Conservation (phyloP, 768 basidiomycete species). For the Termitomyces sp. region DNA sequence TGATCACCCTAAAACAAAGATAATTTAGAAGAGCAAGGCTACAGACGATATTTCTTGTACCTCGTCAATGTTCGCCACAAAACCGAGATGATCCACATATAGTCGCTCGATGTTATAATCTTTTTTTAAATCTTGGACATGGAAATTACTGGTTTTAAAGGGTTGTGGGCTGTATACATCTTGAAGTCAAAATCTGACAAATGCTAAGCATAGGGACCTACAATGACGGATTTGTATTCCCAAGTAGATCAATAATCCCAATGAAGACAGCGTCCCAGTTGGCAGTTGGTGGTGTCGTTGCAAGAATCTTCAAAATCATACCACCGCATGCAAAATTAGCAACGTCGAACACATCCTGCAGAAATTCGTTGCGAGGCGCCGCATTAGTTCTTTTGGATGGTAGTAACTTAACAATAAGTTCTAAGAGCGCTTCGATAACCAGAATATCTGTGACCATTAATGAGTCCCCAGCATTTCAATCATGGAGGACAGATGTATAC, state of each 20-base stretch:
- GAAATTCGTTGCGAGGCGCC: slow-evolving; percentile 39
- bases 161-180: slow-evolving; percentile 48
- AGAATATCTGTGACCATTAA: slow-evolving; percentile 36
- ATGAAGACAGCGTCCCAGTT: slow-evolving; percentile 51
- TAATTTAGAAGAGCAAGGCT: not conserved
- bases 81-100: slow-evolving; percentile 43
- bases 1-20: slow-evolving; percentile 26
- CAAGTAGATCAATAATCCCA: slow-evolving; percentile 42
- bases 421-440: slow-evolving; percentile 49
- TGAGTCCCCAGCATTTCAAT: not conserved
- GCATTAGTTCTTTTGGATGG: slow-evolving; percentile 30
- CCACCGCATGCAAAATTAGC: slow-evolving; percentile 28
- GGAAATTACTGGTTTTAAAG: slow-evolving; percentile 38
- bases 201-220: slow-evolving; percentile 23
- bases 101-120: slow-evolving; percentile 36
- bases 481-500: slow-evolving; percentile 21
- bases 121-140: slow-evolving; percentile 23
- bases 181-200: not conserved
- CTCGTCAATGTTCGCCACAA: slow-evolving; percentile 47
- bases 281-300: slow-evolving; percentile 29
- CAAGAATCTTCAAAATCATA: slow-evolving; percentile 35
- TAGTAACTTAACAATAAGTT: slow-evolving; percentile 50
- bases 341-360: slow-evolving; percentile 45
- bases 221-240: slow-evolving; percentile 40
- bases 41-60: slow-evolving; percentile 13